Evolutionary conservation across 176 grass and related monocot species (phyloP), one percentile per base, ranked within the genome.

Genomic region (Oryza meridionalis): DNA sequence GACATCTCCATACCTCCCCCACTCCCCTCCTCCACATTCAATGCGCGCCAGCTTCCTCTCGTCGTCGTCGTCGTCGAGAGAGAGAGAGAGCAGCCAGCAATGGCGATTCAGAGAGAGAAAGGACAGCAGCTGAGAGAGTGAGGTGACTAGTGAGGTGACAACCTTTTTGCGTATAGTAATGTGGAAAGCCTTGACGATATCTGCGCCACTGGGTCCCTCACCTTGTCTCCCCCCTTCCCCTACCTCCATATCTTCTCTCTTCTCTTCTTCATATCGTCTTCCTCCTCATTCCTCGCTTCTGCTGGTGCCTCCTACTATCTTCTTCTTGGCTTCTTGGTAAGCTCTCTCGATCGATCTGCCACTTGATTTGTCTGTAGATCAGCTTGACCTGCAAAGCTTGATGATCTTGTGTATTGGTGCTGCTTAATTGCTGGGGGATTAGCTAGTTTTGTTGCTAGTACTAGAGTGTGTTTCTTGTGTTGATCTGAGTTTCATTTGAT

Each of bases 111-210:
- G 38, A 40, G 7, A 40, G 38, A 55, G 79, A 55, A 32, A 85
- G 25, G 51, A 70, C 66, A 68, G 65, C 12, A 35, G 58, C 47
- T 42, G 81, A 84, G 72, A 71, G 15, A 1, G 6, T 73, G 88
- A 89, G 9, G 78, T 86, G 88, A 90, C 88, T 73, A 78, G 32
- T 81, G 88, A 90, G 67, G 73, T 77, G 83, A 85, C 77, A 26
- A 73, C 53, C 74, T 86, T 91, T 83, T 86, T 45, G 53, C 58
- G 58, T 24, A 62, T 62, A 70, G 59, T 51, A 88, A 55, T 43
- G 37, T 26, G 62, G 76, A 43, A 70, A 44, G 17, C 15, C 77
- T 79, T 79, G 61, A 72, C 62, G 88, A 83, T 90, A 84, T 83
- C 91, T 76, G 82, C 82, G 85, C 84, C 84, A 2, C 10, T 43